A percentile compares a stretch with the other conserved stretches of the same genome.
Conservation (phyloP, 352 stramenopile genomes). For the Phytophthora quininea region DNA sequence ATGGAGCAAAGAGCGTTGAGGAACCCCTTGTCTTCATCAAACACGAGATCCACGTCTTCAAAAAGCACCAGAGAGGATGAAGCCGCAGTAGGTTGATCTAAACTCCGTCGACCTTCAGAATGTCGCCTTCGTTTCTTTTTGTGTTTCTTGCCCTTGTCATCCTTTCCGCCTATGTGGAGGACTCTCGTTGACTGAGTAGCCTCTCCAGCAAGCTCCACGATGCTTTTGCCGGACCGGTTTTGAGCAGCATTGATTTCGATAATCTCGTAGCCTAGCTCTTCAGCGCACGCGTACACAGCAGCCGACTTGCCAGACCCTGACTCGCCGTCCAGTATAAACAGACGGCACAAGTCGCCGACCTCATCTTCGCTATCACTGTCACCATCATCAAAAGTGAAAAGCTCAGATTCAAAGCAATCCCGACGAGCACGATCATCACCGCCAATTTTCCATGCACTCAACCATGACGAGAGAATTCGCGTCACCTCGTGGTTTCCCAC, state of each 20-base stretch:
- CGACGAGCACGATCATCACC: constrained; percentile 47
- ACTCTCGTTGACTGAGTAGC: constrained; percentile 85
- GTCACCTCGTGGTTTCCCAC: constrained; percentile 72
- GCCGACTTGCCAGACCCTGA: constrained; percentile 78
- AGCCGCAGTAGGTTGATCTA: constrained; percentile 42
- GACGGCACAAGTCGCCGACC: constrained; percentile 56
- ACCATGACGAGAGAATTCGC: constrained; percentile 71
- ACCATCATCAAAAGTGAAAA: constrained; percentile 72
- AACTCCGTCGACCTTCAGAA: constrained; percentile 37
- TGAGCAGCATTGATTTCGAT: constrained; percentile 88
- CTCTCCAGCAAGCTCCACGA: constrained; percentile 83
- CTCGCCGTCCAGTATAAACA: constrained; percentile 81
- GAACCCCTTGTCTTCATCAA: constrained; percentile 86
- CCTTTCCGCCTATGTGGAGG: constrained; percentile 49
- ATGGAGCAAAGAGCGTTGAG: constrained; percentile 73
- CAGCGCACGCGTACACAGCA: constrained; percentile 78
- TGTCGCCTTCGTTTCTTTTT: constrained; percentile 50
- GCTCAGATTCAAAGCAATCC: constrained; percentile 61
- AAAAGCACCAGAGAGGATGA: constrained; percentile 85
- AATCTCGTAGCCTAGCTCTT: constrained; percentile 83
- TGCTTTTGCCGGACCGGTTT: constrained; percentile 66
- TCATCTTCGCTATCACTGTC: constrained; percentile 65
- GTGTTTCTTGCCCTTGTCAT: constrained; percentile 49
- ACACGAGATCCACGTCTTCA: constrained; percentile 83
- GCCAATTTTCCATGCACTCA: constrained; percentile 75